Percentiles rank a stretch among this genome's conserved stretches.
Conservation (phyloP, 2,329 filamentous ascomycete genomes). For the Calonectria hawksworthii region DNA sequence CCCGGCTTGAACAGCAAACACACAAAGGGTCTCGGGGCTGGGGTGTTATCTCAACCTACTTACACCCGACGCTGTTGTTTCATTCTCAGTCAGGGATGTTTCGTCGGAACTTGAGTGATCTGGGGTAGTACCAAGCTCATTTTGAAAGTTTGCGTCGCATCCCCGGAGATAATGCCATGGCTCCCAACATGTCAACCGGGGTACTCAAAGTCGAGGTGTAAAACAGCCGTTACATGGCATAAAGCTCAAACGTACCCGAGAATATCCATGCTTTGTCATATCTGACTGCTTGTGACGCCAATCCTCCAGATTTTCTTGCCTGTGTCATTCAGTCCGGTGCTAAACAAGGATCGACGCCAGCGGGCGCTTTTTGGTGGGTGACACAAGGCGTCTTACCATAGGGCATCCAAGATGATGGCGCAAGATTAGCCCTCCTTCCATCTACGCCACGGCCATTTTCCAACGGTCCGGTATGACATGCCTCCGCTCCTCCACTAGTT, state of each 20-base stretch:
- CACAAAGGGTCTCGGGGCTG: not conserved
- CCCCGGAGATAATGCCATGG: not conserved
- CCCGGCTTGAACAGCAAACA: not conserved
- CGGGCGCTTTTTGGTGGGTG: slow-evolving; percentile 3
- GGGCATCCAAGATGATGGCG: not conserved
- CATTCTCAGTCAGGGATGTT: not conserved
- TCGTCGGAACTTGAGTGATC: slow-evolving; percentile 11
- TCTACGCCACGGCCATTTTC: slow-evolving; percentile 18
- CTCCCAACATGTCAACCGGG: not conserved
- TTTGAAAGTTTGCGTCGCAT: slow-evolving; percentile 1
- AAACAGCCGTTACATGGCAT: slow-evolving; percentile 16
- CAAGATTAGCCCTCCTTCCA: not conserved
- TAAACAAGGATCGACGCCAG: slow-evolving; percentile 9
- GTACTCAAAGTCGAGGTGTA: not conserved
- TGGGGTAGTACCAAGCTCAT: slow-evolving; percentile 17
- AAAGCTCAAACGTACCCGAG: not conserved
- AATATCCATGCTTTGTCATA: not conserved
- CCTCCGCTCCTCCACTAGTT: not conserved
- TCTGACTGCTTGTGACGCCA: not conserved
- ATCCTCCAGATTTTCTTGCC: not conserved
- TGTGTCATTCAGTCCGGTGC: not conserved
- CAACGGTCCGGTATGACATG: slow-evolving; percentile 19
- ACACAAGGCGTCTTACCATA: slow-evolving; percentile 18
- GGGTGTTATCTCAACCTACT: slow-evolving; percentile 5
- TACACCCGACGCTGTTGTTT: not conserved